Percentiles rank a stretch among this genome's conserved stretches.
phyloP scores from a whole-genome alignment of 805 yeast genomes.

The Komagataella kurtzmanii region DNA sequence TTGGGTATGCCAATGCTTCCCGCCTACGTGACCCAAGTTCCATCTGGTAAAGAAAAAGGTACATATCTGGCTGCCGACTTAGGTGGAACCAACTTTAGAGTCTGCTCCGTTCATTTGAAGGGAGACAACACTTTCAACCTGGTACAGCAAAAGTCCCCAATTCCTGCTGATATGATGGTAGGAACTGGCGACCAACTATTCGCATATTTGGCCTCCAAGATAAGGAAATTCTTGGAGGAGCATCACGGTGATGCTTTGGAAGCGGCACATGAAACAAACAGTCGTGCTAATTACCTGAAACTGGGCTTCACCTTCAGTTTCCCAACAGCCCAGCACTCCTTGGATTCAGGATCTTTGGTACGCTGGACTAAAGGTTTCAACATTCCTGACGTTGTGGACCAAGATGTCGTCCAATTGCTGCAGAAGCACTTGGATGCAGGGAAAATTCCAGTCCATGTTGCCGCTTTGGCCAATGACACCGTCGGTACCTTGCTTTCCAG shows the following conservation, averaged over 20 bases:
- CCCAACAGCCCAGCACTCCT: constrained; percentile 79
- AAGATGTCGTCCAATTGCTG: constrained; percentile 64
- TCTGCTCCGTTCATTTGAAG: constrained; percentile 68
- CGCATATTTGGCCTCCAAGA: constrained; percentile 58
- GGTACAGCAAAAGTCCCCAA: constrained; percentile 63
- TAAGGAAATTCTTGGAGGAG: constrained; percentile 47
- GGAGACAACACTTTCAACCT: constrained; percentile 73
- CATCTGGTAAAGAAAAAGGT: constrained; percentile 79
- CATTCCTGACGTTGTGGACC: constrained; percentile 71
- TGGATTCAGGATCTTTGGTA: constrained; percentile 66
- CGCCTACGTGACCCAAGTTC: constrained; percentile 72
- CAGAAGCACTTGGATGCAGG: constrained; percentile 55
- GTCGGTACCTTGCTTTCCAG: constrained; percentile 88
- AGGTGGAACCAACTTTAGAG: constrained; percentile 95
- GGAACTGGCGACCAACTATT: constrained; percentile 55
- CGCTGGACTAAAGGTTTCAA: constrained; percentile 97
- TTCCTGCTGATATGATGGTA: constrained; percentile 65
- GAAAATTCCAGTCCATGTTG: constrained; percentile 53
- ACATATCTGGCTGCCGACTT: constrained; percentile 80
- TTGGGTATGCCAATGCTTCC: constrained; percentile 84
- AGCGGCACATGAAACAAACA: constrained; percentile 7
- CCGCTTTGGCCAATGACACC: constrained; percentile 91
- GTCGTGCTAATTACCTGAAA: constrained; percentile 27
- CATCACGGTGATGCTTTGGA: constrained; percentile 33
- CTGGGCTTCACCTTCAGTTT: constrained; percentile 91